Percentiles rank a stretch among this genome's conserved stretches.
Evolutionary conservation across 1,139 yeast genomes (phyloP).

Genomic region (Saccharomyces hybrid): DNA sequence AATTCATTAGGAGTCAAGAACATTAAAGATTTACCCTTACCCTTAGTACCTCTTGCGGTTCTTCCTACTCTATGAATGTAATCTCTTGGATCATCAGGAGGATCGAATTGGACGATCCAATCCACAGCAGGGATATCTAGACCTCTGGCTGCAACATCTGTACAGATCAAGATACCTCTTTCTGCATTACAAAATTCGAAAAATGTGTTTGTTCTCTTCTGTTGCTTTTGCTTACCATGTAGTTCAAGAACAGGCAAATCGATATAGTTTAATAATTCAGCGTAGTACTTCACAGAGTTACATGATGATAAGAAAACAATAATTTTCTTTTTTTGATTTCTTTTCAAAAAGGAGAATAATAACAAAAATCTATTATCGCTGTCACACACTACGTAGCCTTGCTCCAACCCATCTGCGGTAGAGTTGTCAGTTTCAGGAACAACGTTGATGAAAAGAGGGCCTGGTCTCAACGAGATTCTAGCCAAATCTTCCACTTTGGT

Average conservation of each 20-base stretch:
- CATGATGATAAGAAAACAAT: slow-evolving; percentile 94
- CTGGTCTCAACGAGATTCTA: slow-evolving; percentile 87
- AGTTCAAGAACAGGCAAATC: slow-evolving; percentile 92
- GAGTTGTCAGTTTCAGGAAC: slow-evolving; percentile 76
- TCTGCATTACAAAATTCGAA: slow-evolving; percentile 96
- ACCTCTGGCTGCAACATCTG: slow-evolving; percentile 98
- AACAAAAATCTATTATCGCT: slow-evolving; percentile 88
- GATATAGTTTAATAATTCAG: slow-evolving; percentile 87
- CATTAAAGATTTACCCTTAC: slow-evolving; percentile 91
- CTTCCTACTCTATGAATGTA: slow-evolving; percentile 97
- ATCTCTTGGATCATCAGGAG: slow-evolving; percentile 98
- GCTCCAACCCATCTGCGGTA: slow-evolving; percentile 95
- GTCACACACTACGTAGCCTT: slow-evolving; percentile 96
- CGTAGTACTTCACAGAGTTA: slow-evolving; percentile 92
- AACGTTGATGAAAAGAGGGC: slow-evolving; percentile 92
- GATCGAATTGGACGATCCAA: slow-evolving; percentile 96
- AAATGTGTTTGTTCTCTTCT: slow-evolving; percentile 93
- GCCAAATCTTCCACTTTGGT: slow-evolving; percentile 98
- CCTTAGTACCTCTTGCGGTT: slow-evolving; percentile 91
- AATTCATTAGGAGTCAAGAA: slow-evolving; percentile 88
- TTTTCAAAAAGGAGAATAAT: slow-evolving; percentile 83
- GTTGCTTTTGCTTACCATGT: slow-evolving; percentile 98
- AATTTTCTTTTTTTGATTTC: slow-evolving; percentile 81
- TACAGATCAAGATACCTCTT: slow-evolving; percentile 85
- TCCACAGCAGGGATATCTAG: slow-evolving; percentile 95